Base-by-base conservation (phyloP, 495 filamentous ascomycete species). In the Daldinia bambusicola region DNA sequence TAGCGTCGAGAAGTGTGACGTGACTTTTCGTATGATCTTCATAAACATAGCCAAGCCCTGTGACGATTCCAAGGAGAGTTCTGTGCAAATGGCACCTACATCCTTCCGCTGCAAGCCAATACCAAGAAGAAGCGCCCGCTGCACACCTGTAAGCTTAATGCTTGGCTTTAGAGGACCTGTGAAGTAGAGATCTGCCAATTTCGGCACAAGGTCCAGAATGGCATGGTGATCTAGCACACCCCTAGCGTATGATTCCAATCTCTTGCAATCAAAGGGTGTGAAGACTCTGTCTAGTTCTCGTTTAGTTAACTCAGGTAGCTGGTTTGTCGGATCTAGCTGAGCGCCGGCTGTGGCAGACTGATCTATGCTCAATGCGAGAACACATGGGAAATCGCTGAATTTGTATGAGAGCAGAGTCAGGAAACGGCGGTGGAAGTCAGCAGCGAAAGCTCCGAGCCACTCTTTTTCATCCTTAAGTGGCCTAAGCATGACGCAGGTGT, bases 161-260 rank as follows among this genome's bases (percentile, higher is more conserved):
- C 82, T 82, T 48, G 82, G 79, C 66, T 83, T 89, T 2, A 98
- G 80, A 16, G 89, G 87, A 58, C 92, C 91, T 7, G 86, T 86
- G 80, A 99, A 98, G 84, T 93, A 95, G 41, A 94, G 87, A 7
- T 85, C 82, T 6, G 96, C 87, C 56, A 98, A 87, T 6, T 82
- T 84, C 2, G 96, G 96, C 67, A 98, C 83, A 79, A 99, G 88
- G 75, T 99, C 96, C 37, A 98, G 85, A 61, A 99, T 95, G 71
- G 97, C 95, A 78, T 97, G 96, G 82, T 98, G 97, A 76, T 99
- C 96, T 16, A 99, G 86, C 80, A 98, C 90, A 76, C 97, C 97
- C 80, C 95, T 96, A 10, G 95, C 92, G 75, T 98, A 99, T 65
- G 91, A 92, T 75, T 98, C 95, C 32, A 98, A 84, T 34, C 96